Conservation (phyloP, 2,329 filamentous ascomycete species). For the Simplicillium sp. region DNA sequence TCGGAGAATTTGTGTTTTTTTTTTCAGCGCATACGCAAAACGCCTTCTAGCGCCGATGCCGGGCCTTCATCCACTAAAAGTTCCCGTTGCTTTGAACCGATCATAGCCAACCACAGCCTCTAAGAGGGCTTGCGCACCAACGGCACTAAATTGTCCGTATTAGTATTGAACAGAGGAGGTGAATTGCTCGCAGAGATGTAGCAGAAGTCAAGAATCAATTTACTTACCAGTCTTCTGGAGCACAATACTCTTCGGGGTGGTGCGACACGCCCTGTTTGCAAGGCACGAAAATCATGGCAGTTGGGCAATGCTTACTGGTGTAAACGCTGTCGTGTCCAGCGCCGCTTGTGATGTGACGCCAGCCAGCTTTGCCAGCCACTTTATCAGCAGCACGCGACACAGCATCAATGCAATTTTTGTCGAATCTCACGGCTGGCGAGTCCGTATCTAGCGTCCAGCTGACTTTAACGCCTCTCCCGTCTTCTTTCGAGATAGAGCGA, state of each 20-base stretch:
- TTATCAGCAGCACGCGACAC: slow-evolving; percentile 48
- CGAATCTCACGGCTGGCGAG: slow-evolving; percentile 51
- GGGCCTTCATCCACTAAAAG: too few species aligned
- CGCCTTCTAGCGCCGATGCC: too few species aligned
- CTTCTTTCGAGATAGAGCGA: slow-evolving; percentile 12
- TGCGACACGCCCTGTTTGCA: slow-evolving; percentile 26
- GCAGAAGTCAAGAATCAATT: too few species aligned
- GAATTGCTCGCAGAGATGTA: too few species aligned
- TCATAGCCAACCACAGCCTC: slow-evolving; percentile 12
- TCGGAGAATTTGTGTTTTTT: too few species aligned
- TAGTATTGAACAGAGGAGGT: too few species aligned
- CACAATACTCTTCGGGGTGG: slow-evolving; percentile 24
- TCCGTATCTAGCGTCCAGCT: slow-evolving; percentile 53
- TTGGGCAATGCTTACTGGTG: slow-evolving; percentile 20
- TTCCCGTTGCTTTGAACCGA: slow-evolving; percentile 2
- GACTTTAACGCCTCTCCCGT: slow-evolving; percentile 29
- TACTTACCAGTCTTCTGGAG: slow-evolving; percentile 20
- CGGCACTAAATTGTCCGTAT: slow-evolving; percentile 8
- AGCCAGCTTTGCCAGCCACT: slow-evolving; percentile 36
- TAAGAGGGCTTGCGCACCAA: slow-evolving; percentile 11
- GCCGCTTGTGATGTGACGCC: slow-evolving; percentile 23
- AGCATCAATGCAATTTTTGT: slow-evolving; percentile 55
- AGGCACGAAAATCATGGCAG: slow-evolving; percentile 28
- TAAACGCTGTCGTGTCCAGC: slow-evolving; percentile 29
- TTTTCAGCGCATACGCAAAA: too few species aligned